A percentile compares a stretch with the other conserved stretches of the same genome.
Evolutionary conservation across 208 protist species (phyloP).

Genomic region (Leishmania martiniquensis): DNA sequence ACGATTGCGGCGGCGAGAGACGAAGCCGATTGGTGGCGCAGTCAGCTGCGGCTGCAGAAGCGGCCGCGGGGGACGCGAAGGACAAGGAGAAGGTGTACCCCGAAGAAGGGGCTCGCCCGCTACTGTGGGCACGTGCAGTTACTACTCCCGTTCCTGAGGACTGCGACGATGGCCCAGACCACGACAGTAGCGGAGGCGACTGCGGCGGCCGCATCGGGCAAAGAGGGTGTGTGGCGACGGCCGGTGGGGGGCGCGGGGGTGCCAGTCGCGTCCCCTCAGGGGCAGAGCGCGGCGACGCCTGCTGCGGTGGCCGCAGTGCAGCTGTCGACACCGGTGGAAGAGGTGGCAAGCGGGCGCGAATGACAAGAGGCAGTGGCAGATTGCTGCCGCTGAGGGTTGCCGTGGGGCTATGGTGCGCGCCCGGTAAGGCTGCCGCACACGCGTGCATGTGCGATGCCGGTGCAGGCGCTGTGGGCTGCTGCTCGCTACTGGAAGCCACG

Average conservation of each 20-base stretch:
- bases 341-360: background rate
- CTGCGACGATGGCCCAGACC: background rate
- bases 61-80: background rate
- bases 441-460: background rate
- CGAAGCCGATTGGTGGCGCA: no score
- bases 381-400: background rate
- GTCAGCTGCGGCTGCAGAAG: background rate
- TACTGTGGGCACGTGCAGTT: background rate
- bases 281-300: background rate
- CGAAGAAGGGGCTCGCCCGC: background rate
- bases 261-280: background rate
- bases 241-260: background rate
- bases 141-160: background rate
- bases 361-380: background rate
- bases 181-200: background rate
- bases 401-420: background rate
- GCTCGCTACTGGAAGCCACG: background rate
- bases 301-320: background rate
- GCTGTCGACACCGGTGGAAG: background rate
- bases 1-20: background rate
- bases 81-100: background rate
- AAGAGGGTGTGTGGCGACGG: background rate
- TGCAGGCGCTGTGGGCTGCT: background rate
- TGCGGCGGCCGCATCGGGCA: background rate
- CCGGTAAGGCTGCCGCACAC: background rate